Base-by-base conservation (phyloP, 78 protist genomes). In the Thecamonas trahens region DNA sequence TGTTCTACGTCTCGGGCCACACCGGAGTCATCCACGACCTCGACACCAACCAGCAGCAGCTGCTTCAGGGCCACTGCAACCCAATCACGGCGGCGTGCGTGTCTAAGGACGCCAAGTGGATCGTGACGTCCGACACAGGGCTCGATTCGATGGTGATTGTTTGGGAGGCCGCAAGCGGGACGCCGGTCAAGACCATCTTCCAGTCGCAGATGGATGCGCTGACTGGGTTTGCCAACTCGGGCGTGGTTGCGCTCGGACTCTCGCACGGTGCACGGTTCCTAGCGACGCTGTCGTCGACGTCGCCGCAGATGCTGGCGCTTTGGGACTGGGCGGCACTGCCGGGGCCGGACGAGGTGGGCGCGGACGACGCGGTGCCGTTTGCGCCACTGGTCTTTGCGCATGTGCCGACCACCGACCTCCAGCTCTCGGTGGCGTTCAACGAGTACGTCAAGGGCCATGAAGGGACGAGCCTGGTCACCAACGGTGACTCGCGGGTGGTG, bases 21-120 rank as follows among this genome's bases (percentile, higher is more conserved):
- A 81, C 77, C 4, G 86, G 66, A 5, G 74, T 81, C 26, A 74
- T 81, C 24, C 69, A 76, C 62, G 82, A 81, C 49, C 9, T 65
- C 22, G 28, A 0, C 29, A n/a, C 62, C 6, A 38, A 47, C 20
- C 28, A 13, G 37, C 86, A 81, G 67, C 18, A 22, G n/a, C 78
- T 69, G 50, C 69, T 81, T 40, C 86, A 76, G 71, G 86, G 86
- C 26, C 86, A 81, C 58, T 29, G 72, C 55, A 82, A 82, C 55
- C 44, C 50, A 3, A 82, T 82, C 57, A 24, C 61, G 18, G 22
- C 52, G 50, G 0, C 18, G 3, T 22, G 69, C 26, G 58, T 20
- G 7, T 9, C 50, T 26, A 14, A 2, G n/a, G 82, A 74, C 55
- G 1, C 70, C 26, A 28, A 67, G 34, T 74, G 57, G 37, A 17